phyloP scores from a whole-genome alignment of 371 early-diverging fungal species.

The Enterocytospora artemiae region DNA sequence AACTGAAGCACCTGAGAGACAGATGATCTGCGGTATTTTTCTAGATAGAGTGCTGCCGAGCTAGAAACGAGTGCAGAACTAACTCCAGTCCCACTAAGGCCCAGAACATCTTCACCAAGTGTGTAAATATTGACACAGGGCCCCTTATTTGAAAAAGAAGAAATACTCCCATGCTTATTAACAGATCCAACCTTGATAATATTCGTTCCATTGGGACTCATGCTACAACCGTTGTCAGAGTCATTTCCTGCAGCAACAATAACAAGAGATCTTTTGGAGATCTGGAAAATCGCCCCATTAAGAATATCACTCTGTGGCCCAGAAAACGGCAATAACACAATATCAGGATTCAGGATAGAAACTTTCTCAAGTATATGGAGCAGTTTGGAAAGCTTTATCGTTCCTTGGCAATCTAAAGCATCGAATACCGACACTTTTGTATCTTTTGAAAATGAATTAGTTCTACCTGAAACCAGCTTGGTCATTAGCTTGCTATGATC shows the following conservation, averaged over 20 bases:
- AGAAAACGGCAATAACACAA: slow-evolving; percentile 49
- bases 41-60: slow-evolving; percentile 30
- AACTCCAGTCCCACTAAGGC: slow-evolving; percentile 22
- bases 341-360: neutral
- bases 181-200: slow-evolving; percentile 48
- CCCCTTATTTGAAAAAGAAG: slow-evolving; percentile 37
- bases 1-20: too few species aligned
- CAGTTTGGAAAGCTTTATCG: slow-evolving; percentile 42
- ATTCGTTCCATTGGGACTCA: slow-evolving; percentile 50
- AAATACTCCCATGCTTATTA: slow-evolving; percentile 28
- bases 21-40: too few species aligned
- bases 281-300: slow-evolving; percentile 33
- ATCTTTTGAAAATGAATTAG: slow-evolving; percentile 47
- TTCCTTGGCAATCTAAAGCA: slow-evolving; percentile 39
- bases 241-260: slow-evolving; percentile 53
- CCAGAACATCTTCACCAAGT: slow-evolving; percentile 33
- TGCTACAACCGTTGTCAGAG: slow-evolving; percentile 42
- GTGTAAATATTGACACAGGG: slow-evolving; percentile 37
- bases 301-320: slow-evolving; percentile 44
- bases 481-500: slow-evolving; percentile 29
- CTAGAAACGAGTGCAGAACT: slow-evolving; percentile 40
- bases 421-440: slow-evolving; percentile 30
- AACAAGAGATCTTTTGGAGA: slow-evolving; percentile 30
- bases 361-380: slow-evolving; percentile 42
- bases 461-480: slow-evolving; percentile 19